phyloP scores from a whole-genome alignment of 2,329 filamentous ascomycete genomes.

The Didymellaceae sp. region DNA sequence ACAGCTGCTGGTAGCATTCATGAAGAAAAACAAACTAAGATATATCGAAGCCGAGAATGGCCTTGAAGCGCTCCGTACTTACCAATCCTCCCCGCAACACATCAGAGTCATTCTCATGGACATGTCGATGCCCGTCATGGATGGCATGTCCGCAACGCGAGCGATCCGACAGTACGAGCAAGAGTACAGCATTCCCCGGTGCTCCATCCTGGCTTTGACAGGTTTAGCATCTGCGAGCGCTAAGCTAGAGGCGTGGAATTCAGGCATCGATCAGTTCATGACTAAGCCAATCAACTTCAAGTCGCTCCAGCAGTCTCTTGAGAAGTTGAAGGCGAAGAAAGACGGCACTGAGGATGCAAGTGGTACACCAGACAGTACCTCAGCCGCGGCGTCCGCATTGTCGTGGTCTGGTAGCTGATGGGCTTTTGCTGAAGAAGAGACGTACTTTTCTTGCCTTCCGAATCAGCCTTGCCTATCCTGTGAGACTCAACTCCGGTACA shows the following conservation, averaged over 20 bases:
- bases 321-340: constrained; percentile 11
- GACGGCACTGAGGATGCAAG: not conserved
- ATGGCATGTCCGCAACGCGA: constrained; percentile 44
- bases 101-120: constrained; percentile 46
- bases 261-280: constrained; percentile 42
- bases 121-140: constrained; percentile 48
- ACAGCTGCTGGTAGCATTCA: constrained; percentile 42
- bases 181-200: constrained; percentile 17
- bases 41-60: constrained; percentile 44
- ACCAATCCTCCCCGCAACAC: constrained; percentile 20
- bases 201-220: constrained; percentile 39
- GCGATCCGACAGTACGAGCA: constrained; percentile 42
- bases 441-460: too few species aligned
- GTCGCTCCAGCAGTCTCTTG: constrained; percentile 28
- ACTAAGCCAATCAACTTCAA: constrained; percentile 43
- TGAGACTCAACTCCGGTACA: too few species aligned
- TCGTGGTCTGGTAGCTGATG: not conserved
- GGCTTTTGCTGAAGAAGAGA: too few species aligned
- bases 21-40: constrained; percentile 32
- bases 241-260: constrained; percentile 36
- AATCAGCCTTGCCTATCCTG: too few species aligned
- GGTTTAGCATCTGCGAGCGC: constrained; percentile 35
- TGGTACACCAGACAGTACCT: not conserved
- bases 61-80: constrained; percentile 37
- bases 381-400: not conserved